These are phyloP conservation scores for Nannizziopsis arthrosporioides DNA, from an alignment of 2,329 filamentous ascomycete species.

Conservation along the genomic window DNA sequence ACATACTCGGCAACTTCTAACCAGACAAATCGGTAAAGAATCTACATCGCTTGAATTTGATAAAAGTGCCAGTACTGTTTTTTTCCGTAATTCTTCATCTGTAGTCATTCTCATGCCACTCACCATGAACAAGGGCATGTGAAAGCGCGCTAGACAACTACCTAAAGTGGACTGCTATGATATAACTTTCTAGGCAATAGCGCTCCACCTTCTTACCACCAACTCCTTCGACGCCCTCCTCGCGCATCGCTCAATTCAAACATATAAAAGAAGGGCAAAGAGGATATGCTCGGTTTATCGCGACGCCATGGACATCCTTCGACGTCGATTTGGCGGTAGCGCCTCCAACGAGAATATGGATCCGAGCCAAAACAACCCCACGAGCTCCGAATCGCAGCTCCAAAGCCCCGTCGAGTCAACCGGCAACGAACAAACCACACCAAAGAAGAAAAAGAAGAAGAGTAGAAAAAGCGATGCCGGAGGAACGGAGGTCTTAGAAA, in stretches of 20 bases:
- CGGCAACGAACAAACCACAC: slow-evolving; percentile 11
- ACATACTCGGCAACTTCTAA: no score
- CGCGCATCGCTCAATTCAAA: background rate
- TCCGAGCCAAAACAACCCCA: background rate
- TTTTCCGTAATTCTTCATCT: no score
- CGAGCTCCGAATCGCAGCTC: background rate
- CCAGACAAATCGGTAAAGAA: no score
- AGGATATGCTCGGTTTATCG: background rate
- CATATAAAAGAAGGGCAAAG: slow-evolving; percentile 1
- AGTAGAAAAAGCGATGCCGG: background rate
- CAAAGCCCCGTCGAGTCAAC: background rate
- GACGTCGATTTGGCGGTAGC: slow-evolving; percentile 33
- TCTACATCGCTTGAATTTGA: no score
- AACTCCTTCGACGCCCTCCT: background rate
- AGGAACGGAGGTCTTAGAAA: background rate
- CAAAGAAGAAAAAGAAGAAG: slow-evolving; percentile 7
- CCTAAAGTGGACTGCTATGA: no score
- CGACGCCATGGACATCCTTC: slow-evolving; percentile 28
- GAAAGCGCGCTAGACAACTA: no score
- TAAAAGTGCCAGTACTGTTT: no score
- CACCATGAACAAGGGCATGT: no score
- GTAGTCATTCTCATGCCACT: no score
- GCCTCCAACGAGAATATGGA: slow-evolving; percentile 14
- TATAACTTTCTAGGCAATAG: no score
- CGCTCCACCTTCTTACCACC: background rate